Percentiles rank a stretch among this genome's conserved stretches.
These are phyloP conservation scores for Anethum foeniculum DNA, from an alignment of 140 eudicot genomes.

Conservation along the genomic window DNA sequence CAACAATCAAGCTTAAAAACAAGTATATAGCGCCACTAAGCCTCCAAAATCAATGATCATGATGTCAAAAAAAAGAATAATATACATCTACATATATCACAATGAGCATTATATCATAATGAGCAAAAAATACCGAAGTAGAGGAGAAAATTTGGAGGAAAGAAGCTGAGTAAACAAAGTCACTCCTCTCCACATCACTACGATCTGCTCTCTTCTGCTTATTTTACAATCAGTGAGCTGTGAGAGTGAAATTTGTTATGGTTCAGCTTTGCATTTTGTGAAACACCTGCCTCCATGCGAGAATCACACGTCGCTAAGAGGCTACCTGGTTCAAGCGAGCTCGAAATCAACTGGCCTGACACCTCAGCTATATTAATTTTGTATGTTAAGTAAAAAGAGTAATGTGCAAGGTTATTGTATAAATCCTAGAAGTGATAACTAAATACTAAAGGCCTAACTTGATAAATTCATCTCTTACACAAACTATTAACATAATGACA, in stretches of 20 bases:
- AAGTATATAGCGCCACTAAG: no score
- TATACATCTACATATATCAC: not conserved
- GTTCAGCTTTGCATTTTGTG: not conserved
- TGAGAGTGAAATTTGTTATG: not conserved
- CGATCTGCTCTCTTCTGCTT: not conserved
- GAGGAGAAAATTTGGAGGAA: conserved; percentile 31
- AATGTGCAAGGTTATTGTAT: not conserved
- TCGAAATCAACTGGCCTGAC: not conserved
- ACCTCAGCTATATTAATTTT: not conserved
- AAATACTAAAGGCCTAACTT: not conserved
- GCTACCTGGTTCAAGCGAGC: no score
- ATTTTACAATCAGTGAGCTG: not conserved
- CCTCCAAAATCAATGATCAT: not conserved
- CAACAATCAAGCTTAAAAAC: no score
- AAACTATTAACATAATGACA: not conserved
- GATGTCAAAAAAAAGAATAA: not conserved
- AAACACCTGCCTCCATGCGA: not conserved
- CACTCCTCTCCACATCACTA: conserved; percentile 31
- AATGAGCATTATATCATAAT: not conserved
- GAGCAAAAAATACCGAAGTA: conserved; percentile 25
- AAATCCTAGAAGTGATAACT: not conserved
- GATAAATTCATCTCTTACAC: not conserved
- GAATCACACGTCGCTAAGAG: not conserved
- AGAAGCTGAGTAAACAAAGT: conserved; percentile 32
- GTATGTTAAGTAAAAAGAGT: not conserved